Conservation (phyloP, 192 early-diverging fungal genomes). For the Linnemannia zychae region DNA sequence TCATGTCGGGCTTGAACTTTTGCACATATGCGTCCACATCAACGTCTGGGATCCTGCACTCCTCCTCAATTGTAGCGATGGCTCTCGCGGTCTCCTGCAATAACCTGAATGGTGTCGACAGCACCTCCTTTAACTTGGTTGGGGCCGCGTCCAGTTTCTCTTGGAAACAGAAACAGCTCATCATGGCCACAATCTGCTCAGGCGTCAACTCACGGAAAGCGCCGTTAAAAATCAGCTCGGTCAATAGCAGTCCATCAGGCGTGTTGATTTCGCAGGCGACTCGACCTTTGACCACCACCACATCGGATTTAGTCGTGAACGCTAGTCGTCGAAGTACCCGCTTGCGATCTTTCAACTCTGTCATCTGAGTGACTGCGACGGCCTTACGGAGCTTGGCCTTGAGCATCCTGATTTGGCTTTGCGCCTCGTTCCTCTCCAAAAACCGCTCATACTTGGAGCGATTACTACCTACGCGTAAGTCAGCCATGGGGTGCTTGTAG, state of each 20-base stretch:
- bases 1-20: slow-evolving; percentile 85
- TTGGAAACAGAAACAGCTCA: slow-evolving; percentile 90
- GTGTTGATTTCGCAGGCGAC: slow-evolving; percentile 95
- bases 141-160: slow-evolving; percentile 72
- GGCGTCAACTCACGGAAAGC: slow-evolving; percentile 90
- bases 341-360: slow-evolving; percentile 88
- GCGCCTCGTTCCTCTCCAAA: slow-evolving; percentile 69
- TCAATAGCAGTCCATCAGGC: slow-evolving; percentile 92
- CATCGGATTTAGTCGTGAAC: slow-evolving; percentile 81
- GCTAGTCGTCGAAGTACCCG: slow-evolving; percentile 87
- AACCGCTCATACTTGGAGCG: slow-evolving; percentile 73
- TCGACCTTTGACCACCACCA: slow-evolving; percentile 94
- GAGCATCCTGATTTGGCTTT: slow-evolving; percentile 69
- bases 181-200: slow-evolving; percentile 82
- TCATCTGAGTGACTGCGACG: slow-evolving; percentile 86
- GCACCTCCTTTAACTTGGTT: slow-evolving; percentile 75
- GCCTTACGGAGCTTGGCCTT: slow-evolving; percentile 78
- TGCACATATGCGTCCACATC: slow-evolving; percentile 91
- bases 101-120: slow-evolving; percentile 74
- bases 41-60: slow-evolving; percentile 81
- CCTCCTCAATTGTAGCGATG: slow-evolving; percentile 84
- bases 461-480: slow-evolving; percentile 64
- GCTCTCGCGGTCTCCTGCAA: slow-evolving; percentile 86
- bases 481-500: slow-evolving; percentile 67
- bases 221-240: slow-evolving; percentile 94